Base-by-base conservation (phyloP, 805 yeast species). In the Candida argentea region DNA sequence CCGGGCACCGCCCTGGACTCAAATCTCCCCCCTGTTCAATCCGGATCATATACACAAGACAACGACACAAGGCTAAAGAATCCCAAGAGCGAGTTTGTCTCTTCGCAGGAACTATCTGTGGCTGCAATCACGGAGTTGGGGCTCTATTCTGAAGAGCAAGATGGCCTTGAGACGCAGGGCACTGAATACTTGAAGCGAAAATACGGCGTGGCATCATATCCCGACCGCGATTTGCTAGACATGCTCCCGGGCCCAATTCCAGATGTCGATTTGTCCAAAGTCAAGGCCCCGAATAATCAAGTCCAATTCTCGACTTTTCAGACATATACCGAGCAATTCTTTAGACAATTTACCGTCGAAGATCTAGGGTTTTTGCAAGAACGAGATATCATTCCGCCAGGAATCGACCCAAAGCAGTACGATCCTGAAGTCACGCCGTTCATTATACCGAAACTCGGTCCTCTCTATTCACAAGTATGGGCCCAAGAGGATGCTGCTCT, bases 151-250 rank as follows among this genome's bases (percentile, higher is more conserved):
- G 87, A 79, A 28, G 66, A 67, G 29, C 57, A 52, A 17, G 65
- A 72, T 26, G 80, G 80, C 1, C 46, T 73, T 13, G 78, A 72
- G 33, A 66, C 73, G 11, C 73, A 72, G n/a, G 85, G 85, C 5
- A 75, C 71, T 23, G 94, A 82, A 26, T 83, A 70, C 42, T 51
- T 81, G 33, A 80, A 81, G 46, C 66, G 65, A 38, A 80, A 79
- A 48, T 85, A 76, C 43, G 95, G 82, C 3, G 98, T 91, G 10
- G 82, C 91, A 0, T 75, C 87, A n/a, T 91, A 75, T 48, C 98
- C 98, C 0, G 70, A 76, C 18, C 64, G 65, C 22, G 94, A 87
- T 46, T 58, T 91, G 25, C 64, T 73, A 38, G 79, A 75, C 31
- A 52, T 80, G 36, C 60, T 91, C 17, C 95, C 98, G 0, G 99